A percentile compares a stretch with the other conserved stretches of the same genome.
These are phyloP conservation scores for Fusarium coicis DNA, from an alignment of 2,329 filamentous ascomycete species.

Conservation along the genomic window DNA sequence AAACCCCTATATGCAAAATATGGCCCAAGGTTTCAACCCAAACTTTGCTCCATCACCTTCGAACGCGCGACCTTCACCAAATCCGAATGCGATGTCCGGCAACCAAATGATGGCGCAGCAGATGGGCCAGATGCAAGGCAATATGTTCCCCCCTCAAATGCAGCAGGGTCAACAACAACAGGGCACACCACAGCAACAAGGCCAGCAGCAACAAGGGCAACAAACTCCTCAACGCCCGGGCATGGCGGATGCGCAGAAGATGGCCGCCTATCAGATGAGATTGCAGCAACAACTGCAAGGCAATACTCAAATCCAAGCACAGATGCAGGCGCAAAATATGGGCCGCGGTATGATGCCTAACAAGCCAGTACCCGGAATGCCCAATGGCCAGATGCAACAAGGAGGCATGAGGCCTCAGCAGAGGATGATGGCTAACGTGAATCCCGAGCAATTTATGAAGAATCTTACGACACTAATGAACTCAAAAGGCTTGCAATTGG, in stretches of 20 bases:
- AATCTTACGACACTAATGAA: conserved; percentile 83
- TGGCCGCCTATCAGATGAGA: conserved; percentile 83
- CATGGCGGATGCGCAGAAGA: conserved; percentile 75
- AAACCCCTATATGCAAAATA: conserved; percentile 72
- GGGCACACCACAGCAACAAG: conserved; percentile 53
- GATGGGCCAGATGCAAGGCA: conserved; percentile 61
- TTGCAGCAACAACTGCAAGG: conserved; percentile 78
- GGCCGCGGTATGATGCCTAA: conserved; percentile 65
- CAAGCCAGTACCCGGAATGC: conserved; percentile 59
- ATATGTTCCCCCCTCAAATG: conserved; percentile 53
- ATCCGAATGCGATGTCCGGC: conserved; percentile 62
- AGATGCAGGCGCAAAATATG: conserved; percentile 61
- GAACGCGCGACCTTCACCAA: conserved; percentile 65
- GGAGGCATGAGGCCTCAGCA: conserved; percentile 63
- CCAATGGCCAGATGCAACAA: conserved; percentile 67
- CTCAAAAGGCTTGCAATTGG: conserved; percentile 76
- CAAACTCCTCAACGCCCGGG: conserved; percentile 44
- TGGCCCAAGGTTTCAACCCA: conserved; percentile 67
- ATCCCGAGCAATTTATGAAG: conserved; percentile 78
- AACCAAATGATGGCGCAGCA: conserved; percentile 66
- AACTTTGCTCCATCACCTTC: conserved; percentile 68
- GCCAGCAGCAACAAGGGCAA: conserved; percentile 50
- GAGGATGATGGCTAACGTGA: conserved; percentile 56
- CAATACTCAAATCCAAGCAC: conserved; percentile 61
- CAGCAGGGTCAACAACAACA: conserved; percentile 60